Conservation (phyloP, 1,139 yeast species). For the Candida neerlandica region DNA sequence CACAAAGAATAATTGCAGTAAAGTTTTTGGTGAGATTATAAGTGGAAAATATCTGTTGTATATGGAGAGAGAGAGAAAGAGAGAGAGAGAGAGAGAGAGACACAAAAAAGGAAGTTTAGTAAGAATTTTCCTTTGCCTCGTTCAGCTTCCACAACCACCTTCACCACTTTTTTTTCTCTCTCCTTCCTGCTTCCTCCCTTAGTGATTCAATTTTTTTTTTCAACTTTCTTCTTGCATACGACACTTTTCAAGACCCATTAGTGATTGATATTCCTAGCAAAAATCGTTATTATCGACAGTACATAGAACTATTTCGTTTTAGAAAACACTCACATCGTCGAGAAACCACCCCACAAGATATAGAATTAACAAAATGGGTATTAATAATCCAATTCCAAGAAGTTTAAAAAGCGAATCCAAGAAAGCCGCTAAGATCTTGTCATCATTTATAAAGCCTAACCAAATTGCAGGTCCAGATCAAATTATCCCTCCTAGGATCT, state of each 20-base stretch:
- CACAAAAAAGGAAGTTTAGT: not conserved
- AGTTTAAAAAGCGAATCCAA: slow-evolving; percentile 83
- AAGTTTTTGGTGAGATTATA: no score
- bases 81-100: not conserved
- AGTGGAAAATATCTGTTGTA: no score
- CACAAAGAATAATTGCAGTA: no score
- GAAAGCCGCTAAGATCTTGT: slow-evolving; percentile 94
- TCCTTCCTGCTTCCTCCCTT: no score
- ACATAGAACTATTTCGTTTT: not conserved
- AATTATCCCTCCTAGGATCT: slow-evolving; percentile 86
- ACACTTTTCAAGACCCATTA: not conserved
- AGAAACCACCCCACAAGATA: not conserved
- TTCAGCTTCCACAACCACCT: slow-evolving; percentile 1
- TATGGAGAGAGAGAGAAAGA: not conserved
- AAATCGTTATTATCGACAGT: not conserved
- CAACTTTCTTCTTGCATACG: not conserved
- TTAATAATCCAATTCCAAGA: slow-evolving; percentile 95
- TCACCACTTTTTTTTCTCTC: not conserved
- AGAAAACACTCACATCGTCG: not conserved
- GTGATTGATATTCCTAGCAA: not conserved
- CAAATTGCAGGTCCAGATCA: slow-evolving; percentile 88
- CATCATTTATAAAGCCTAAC: slow-evolving; percentile 94
- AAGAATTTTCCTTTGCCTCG: slow-evolving; percentile 3
- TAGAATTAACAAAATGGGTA: slow-evolving; percentile 37
- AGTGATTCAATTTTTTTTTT: not conserved